Percentiles rank a stretch among this genome's conserved stretches.
These are phyloP conservation scores for Aureobasidium sp. DNA, from an alignment of 2,329 filamentous ascomycete species.

Conservation along the genomic window DNA sequence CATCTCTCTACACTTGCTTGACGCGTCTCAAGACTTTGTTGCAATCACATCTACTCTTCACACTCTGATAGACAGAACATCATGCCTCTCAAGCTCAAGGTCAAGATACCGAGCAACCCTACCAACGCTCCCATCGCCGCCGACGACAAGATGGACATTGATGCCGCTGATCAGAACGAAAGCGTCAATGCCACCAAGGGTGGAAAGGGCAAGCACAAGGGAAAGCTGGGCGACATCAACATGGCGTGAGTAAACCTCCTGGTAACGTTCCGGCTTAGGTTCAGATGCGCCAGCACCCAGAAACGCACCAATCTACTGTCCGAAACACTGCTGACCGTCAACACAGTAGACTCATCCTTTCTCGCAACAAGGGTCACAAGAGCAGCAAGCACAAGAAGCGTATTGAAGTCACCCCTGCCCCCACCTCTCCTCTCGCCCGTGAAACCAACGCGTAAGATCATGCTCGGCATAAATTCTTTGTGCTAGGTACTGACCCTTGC, in stretches of 20 bases:
- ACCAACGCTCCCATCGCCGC: too few relatives aligned
- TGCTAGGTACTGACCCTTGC: too few relatives aligned
- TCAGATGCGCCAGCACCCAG: not conserved
- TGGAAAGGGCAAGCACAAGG: not conserved
- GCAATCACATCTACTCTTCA: too few relatives aligned
- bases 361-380: too few relatives aligned
- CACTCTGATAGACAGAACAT: not conserved
- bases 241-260: not conserved
- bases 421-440: not conserved
- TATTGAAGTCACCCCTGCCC: too few relatives aligned
- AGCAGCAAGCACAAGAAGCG: too few relatives aligned
- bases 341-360: too few relatives aligned
- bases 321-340: too few relatives aligned
- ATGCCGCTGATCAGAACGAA: not conserved
- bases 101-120: not conserved
- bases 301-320: not conserved
- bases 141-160: not conserved
- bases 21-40: not conserved
- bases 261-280: not conserved
- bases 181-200: not conserved
- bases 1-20: too few relatives aligned
- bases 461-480: too few relatives aligned
- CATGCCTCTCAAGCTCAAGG: not conserved
- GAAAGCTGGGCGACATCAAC: not conserved
- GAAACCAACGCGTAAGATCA: not conserved